phyloP scores from a whole-genome alignment of 208 protist genomes.

The Herpetomonas tarakana region DNA sequence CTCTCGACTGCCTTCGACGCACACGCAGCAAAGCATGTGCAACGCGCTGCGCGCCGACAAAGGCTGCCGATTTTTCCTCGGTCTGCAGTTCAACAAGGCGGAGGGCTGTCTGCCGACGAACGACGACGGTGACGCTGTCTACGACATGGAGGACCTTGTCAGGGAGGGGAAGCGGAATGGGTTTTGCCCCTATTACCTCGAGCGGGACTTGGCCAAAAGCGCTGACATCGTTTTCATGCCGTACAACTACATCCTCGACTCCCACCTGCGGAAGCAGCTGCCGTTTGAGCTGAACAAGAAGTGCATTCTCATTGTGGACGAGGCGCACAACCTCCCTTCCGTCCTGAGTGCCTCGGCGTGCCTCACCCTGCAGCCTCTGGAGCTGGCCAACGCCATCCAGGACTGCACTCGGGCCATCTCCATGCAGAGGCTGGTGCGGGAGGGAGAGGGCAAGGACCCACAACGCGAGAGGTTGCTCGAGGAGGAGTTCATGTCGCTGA shows the following conservation, averaged over 20 bases:
- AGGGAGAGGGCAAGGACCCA: slow-evolving; percentile 11
- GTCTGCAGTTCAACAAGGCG: slow-evolving; percentile 32
- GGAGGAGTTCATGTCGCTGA: slow-evolving; percentile 72
- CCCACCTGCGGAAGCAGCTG: slow-evolving; percentile 78
- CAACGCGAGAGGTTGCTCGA: slow-evolving; percentile 29
- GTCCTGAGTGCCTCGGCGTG: slow-evolving; percentile 57
- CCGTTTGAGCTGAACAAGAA: slow-evolving; percentile 70
- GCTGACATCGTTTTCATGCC: slow-evolving; percentile 97
- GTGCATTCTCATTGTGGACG: slow-evolving; percentile 95
- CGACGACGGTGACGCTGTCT: slow-evolving; percentile 34
- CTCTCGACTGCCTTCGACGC: slow-evolving; percentile 49
- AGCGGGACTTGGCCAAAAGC: slow-evolving; percentile 69
- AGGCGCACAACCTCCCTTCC: slow-evolving; percentile 96
- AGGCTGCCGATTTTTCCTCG: slow-evolving; percentile 71
- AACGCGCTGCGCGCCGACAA: slow-evolving; percentile 59
- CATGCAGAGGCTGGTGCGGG: slow-evolving; percentile 36
- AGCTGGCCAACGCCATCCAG: slow-evolving; percentile 76
- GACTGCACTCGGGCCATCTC: slow-evolving; percentile 73
- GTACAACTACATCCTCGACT: slow-evolving; percentile 98
- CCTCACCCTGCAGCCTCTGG: slow-evolving; percentile 61
- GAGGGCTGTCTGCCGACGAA: slow-evolving; percentile 10
- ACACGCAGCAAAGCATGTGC: slow-evolving; percentile 71
- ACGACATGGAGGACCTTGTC: slow-evolving; percentile 95
- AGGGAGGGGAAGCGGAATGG: slow-evolving; percentile 44
- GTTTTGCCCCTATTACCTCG: slow-evolving; percentile 96